Conservation (phyloP, 331 rosid species). For the Rhamnella rubrinervis region DNA sequence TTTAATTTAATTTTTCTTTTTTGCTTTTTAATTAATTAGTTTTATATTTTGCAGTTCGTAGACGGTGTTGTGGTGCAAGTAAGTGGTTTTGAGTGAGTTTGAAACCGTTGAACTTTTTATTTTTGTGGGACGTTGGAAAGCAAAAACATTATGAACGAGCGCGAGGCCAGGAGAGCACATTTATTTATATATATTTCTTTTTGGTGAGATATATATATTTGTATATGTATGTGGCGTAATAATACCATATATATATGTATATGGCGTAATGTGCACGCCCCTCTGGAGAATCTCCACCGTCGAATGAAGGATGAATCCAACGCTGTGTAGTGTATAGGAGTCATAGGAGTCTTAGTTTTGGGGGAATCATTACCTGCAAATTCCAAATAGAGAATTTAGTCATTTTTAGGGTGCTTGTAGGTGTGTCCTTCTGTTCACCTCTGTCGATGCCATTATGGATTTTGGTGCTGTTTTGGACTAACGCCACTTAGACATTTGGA, state of each 20-base stretch:
- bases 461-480: slow-evolving; percentile 20
- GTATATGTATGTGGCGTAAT: slow-evolving; percentile 5
- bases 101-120: slow-evolving; percentile 24
- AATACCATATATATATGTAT: too few relatives aligned
- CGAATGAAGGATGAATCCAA: not conserved
- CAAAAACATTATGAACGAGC: slow-evolving; percentile 38
- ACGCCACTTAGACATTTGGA: not conserved
- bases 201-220: too few relatives aligned
- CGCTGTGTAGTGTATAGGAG: not conserved
- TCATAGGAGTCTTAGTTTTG: not conserved
- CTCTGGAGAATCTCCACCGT: slow-evolving; percentile 1
- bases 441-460: slow-evolving; percentile 9
- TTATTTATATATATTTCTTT: too few relatives aligned
- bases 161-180: not conserved
- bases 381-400: slow-evolving; percentile 7
- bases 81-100: slow-evolving; percentile 1
- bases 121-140: slow-evolving; percentile 48
- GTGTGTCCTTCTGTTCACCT: slow-evolving; percentile 5
- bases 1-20: not conserved
- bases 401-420: not conserved
- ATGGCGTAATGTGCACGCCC: slow-evolving; percentile 9
- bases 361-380: not conserved
- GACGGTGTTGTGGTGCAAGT: not conserved
- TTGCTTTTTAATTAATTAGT: not conserved
- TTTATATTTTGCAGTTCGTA: not conserved